Evolutionary conservation across 2,329 filamentous ascomycete genomes (phyloP).

Genomic region (Fusarium continuum): DNA sequence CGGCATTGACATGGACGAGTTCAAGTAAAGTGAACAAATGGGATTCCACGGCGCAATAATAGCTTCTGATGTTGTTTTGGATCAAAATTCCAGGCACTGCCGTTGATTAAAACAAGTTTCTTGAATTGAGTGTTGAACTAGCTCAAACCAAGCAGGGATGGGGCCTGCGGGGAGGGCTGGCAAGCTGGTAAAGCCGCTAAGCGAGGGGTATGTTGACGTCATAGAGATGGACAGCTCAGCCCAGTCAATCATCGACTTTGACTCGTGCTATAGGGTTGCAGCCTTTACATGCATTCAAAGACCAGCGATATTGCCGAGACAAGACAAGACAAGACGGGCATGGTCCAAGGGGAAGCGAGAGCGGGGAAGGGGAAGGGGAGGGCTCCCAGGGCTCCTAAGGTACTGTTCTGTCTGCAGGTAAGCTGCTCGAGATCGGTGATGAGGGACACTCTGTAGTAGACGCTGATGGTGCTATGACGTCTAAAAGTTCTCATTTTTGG

Average conservation of each 20-base stretch:
- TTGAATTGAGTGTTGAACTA: constrained; percentile 25
- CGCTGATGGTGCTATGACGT: constrained; percentile 35
- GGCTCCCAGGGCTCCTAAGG: no score
- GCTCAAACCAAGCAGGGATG: constrained; percentile 4
- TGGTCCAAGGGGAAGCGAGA: constrained; percentile 7
- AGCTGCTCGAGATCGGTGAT: constrained; percentile 11
- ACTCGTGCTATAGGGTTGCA: not conserved
- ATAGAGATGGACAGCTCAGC: not conserved
- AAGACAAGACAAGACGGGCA: not conserved
- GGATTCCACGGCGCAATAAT: not conserved
- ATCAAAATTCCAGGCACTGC: constrained; percentile 26
- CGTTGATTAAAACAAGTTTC: constrained; percentile 20
- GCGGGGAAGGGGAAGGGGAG: constrained; percentile 20
- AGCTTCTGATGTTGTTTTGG: constrained; percentile 5
- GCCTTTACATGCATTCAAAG: not conserved
- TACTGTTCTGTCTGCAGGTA: no score
- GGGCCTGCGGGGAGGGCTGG: not conserved
- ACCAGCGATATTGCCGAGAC: constrained; percentile 16
- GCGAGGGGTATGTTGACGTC: not conserved
- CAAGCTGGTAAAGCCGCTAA: not conserved
- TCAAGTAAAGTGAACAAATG: not conserved
- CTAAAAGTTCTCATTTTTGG: constrained; percentile 5
- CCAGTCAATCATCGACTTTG: not conserved
- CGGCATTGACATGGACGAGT: not conserved
- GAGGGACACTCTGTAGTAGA: constrained; percentile 3